These are phyloP conservation scores for Backusella luteola DNA, from an alignment of 192 early-diverging fungal genomes.

Conservation along the genomic window DNA sequence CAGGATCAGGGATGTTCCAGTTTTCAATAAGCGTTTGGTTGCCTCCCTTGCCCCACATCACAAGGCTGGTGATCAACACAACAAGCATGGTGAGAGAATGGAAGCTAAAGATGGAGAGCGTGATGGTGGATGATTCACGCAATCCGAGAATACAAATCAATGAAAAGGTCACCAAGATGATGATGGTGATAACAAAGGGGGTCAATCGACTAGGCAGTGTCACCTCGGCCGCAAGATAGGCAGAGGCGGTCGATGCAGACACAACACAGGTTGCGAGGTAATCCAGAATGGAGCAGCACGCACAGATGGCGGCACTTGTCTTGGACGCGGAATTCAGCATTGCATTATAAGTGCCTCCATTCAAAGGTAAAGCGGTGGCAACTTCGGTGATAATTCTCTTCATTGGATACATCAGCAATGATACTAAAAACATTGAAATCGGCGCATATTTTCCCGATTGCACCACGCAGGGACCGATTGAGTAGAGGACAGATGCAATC, in stretches of 20 bases:
- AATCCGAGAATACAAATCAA: constrained; percentile 46
- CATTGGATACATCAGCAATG: constrained; percentile 47
- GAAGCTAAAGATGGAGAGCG: constrained; percentile 44
- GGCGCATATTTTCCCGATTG: constrained; percentile 54
- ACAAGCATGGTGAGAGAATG: constrained; percentile 45
- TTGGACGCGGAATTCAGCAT: constrained; percentile 50
- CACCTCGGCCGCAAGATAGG: constrained; percentile 45
- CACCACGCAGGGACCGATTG: constrained; percentile 41
- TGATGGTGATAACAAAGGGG: constrained; percentile 43
- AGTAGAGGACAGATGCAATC: constrained; percentile 53
- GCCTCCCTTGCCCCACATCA: constrained; percentile 41
- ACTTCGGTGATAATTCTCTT: constrained; percentile 55
- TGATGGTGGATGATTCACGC: constrained; percentile 48
- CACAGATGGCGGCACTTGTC: constrained; percentile 46
- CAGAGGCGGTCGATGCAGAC: constrained; percentile 49
- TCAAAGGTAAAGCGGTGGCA: constrained; percentile 46
- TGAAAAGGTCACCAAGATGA: constrained; percentile 46
- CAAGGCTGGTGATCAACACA: constrained; percentile 41
- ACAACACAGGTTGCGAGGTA: constrained; percentile 54
- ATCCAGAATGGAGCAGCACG: constrained; percentile 45
- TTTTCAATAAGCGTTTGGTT: constrained; percentile 41
- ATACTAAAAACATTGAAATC: constrained; percentile 49
- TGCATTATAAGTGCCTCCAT: constrained; percentile 52
- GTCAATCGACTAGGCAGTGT: constrained; percentile 28
- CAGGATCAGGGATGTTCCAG: constrained; percentile 40